Conservation (phyloP, 108 stramenopile genomes). For the Fragilaria crotonensis region DNA sequence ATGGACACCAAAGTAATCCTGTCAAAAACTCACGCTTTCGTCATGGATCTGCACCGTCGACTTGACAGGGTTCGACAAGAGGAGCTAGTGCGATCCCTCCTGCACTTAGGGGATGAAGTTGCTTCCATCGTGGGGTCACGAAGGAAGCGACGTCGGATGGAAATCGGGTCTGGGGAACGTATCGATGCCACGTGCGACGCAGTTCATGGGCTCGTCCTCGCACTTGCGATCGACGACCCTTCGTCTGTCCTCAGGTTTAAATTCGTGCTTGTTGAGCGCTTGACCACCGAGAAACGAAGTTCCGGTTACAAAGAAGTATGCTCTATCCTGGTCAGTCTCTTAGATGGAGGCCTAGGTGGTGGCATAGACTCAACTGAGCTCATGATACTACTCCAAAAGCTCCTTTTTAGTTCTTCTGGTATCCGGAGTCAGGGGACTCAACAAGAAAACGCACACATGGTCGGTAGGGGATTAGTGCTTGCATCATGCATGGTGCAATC, state of each 20-base stretch:
- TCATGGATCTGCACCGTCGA: background rate
- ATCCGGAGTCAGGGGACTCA: background rate
- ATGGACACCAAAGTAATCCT: background rate
- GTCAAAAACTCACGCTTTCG: background rate
- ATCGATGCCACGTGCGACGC: slow-evolving; percentile 1
- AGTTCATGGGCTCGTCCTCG: background rate
- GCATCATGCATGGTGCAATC: slow-evolving; percentile 3
- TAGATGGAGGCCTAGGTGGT: slow-evolving; percentile 14
- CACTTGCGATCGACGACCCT: background rate
- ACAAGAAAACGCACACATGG: background rate
- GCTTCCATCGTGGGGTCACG: background rate
- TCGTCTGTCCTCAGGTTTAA: background rate
- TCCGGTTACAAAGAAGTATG: background rate
- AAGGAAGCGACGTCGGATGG: background rate
- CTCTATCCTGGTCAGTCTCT: slow-evolving; percentile 12
- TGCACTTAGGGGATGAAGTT: slow-evolving; percentile 2
- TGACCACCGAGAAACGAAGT: background rate
- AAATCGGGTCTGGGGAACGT: background rate
- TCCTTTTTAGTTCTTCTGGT: slow-evolving; percentile 12
- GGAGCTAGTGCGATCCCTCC: slow-evolving; percentile 1
- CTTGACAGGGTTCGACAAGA: background rate
- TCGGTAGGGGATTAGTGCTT: slow-evolving; percentile 2
- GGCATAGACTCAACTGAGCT: slow-evolving; percentile 4
- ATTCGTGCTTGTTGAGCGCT: background rate
- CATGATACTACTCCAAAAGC: slow-evolving; percentile 15